Base-by-base conservation (phyloP, 2,329 filamentous ascomycete genomes). In the Colletotrichum eremochloae region DNA sequence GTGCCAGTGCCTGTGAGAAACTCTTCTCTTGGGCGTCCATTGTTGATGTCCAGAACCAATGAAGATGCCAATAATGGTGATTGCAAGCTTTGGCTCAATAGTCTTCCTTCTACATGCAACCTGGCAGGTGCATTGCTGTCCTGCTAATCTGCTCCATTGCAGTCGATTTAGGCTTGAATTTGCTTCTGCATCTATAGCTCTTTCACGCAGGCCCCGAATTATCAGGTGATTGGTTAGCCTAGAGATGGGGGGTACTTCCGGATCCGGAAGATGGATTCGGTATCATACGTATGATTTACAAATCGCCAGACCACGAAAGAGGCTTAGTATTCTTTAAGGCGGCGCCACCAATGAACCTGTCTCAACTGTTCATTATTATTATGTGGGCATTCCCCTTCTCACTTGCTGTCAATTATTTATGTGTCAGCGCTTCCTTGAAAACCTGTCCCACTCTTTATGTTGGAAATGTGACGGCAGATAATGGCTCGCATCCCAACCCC, bases 401-500 rank as follows among this genome's bases (percentile, higher is more conserved):
- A n/a, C 50, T 14, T 8, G 15, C 29, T 50, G 55, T n/a, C 55
- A 38, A n/a, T 70, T 48, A 65, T 72, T 70, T 42, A 42, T 44
- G 11, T 29, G 53, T 31, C 38, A 48, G 20, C 40, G 33, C 66
- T 55, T 44, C 36, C 9, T n/a, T 29, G 29, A 29, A 15, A 9
- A 29, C 18, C 14, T 1, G 24, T 24, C 14, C 8, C 8, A 38
- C 14, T 20, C 24, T 18, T 18, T 14, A 18, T 55, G 20, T 61
- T 18, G 29, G 24, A 61, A 33, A 52, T 44, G 48, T 72, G 70
- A 72, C 46, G 69, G 65, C 65, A 55, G 61, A 72, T 70, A 40
- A 72, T 72, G 70, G 70, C 67, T 72, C 66, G 57, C 55, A 65
- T 69, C 20, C 70, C 70, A 48, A 63, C 70, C 48, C 70, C 70